Base-by-base conservation (phyloP, 2,329 filamentous ascomycete species). In the Aspergillus japonicus region DNA sequence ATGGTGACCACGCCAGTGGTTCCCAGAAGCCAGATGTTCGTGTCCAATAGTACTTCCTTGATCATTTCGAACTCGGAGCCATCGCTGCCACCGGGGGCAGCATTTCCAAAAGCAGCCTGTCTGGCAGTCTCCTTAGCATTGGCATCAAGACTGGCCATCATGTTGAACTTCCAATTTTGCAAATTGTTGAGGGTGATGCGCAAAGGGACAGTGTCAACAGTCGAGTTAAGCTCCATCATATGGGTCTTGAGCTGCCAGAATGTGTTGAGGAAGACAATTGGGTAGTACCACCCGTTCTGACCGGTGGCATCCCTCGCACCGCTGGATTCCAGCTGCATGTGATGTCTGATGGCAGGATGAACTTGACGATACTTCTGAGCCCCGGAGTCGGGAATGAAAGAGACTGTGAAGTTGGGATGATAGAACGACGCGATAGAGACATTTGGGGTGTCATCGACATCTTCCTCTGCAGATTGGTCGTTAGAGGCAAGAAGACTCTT, bases 221-320 rank as follows among this genome's bases (percentile, higher is more conserved):
- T 98, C 16, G 91, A 89, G 74, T 99, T 99, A 54, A 99, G 81
- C 66, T 93, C 84, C 23, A 85, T 91, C 94, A 98, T 98, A 69
- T 98, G 92, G 64, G 84, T 88, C 73, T 86, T 91, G 64, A 99
- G 83, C 77, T 98, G 94, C 95, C 95, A 99, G 78, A 99, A 99
- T 4, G 90, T 96, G 78, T 99, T 99, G 72, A 95, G 82, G 73
- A 92, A 99, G 44, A 98, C 79, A 49, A 97, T 86, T 4, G 95
- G 95, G 72, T 90, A 87, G 73, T 98, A 99, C 93, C 93, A 99
- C 62, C 89, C 89, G 77, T 98, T 92, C 77, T 93, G 85, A 42
- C 95, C 95, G 14, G 87, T 87, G 2, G 83, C 87, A 74, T 99
- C 95, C 61, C 95, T 87, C 49, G 92, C 90, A 50, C 89, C 90